Evolutionary conservation across 495 filamentous ascomycete species (phyloP), one percentile per base, ranked within the genome.

Genomic region (Penicillium turbatum): DNA sequence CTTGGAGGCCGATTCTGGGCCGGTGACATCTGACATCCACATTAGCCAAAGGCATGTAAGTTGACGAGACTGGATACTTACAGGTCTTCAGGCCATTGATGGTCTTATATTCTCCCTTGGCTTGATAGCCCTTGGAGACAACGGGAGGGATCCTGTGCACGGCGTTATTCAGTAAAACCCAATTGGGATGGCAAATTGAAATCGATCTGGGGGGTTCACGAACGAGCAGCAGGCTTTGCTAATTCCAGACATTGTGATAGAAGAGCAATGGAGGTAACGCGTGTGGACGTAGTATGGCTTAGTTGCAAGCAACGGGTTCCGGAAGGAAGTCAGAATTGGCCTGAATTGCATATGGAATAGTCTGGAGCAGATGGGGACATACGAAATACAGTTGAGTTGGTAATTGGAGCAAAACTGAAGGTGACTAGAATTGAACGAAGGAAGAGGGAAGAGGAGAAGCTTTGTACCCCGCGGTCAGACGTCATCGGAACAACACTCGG

Each of bases 71-170:
- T 2, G 6, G 27, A 11, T 30, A 61, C 75, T 17, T 68, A 86
- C 82, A 86, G 41, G 81, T 84, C 69, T 84, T 82, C 62, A 82
- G 51, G 56, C 82, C 82, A 69, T 78, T 76, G 65, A 84, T 70
- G 37, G 75, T 79, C 60, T 81, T 77, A 62, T 82, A 86, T 62
- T 76, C 69, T 47, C 83, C 83, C 65, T 86, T 86, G 56, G 74
- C 62, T 53, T 77, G 62, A 68, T 86, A 86, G 50, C 68, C 79
- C 55, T 81, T 78, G 53, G 71, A 69, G 16, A 82, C 66, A 34
- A 84, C 70, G 10, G 82, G 80, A 5, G 82, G 81, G 51, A 82
- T 74, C 13, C 73, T 57, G 17, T 30, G 21, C 27, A 26, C 21
- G 13, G 44, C 48, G 12, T 37, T 16, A 12, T 44, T 61, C 26